A percentile compares a stretch with the other conserved stretches of the same genome.
These are phyloP conservation scores for Naganishia albida DNA, from an alignment of 1,284 basidiomycete species.

Conservation along the genomic window DNA sequence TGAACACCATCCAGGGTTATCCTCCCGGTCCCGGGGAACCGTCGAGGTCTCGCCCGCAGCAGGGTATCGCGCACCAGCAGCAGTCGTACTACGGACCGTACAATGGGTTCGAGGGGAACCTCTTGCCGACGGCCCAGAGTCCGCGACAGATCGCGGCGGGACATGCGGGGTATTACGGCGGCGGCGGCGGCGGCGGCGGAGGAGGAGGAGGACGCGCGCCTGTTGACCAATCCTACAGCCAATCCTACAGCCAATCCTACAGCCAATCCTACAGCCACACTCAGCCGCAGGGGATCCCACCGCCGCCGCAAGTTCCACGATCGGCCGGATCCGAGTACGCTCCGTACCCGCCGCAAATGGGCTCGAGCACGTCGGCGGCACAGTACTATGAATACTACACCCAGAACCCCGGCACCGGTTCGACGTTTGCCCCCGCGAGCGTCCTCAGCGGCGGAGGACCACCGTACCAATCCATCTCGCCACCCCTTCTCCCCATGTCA, in stretches of 20 bases:
- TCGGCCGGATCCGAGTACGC: not conserved
- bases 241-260: constrained; percentile 13
- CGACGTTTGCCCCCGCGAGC: constrained; percentile 13
- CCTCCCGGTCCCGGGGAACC: not conserved
- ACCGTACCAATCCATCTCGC: constrained; percentile 8
- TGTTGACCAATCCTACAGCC: constrained; percentile 13
- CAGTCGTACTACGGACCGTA: constrained; percentile 14
- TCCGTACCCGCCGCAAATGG: constrained; percentile 3
- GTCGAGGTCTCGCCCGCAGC: constrained; percentile 2
- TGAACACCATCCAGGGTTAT: constrained; percentile 10
- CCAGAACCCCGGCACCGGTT: constrained; percentile 11
- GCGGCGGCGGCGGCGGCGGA: not conserved
- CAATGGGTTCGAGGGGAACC: constrained; percentile 9
- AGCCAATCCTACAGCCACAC: constrained; percentile 12
- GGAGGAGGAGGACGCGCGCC: too few species aligned
- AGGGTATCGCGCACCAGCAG: constrained; percentile 7
- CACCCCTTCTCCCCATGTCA: not conserved
- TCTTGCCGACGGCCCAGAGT: constrained; percentile 2
- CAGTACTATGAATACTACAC: constrained; percentile 18
- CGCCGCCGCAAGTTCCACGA: not conserved
- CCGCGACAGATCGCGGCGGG: constrained; percentile 4
- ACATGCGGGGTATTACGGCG: constrained; percentile 9
- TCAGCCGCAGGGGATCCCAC: constrained; percentile 7
- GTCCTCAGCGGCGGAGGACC: not conserved
- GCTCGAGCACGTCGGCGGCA: not conserved